These are phyloP conservation scores for Akanthomyces muscarius DNA, from an alignment of 2,329 filamentous ascomycete species.

Conservation along the genomic window DNA sequence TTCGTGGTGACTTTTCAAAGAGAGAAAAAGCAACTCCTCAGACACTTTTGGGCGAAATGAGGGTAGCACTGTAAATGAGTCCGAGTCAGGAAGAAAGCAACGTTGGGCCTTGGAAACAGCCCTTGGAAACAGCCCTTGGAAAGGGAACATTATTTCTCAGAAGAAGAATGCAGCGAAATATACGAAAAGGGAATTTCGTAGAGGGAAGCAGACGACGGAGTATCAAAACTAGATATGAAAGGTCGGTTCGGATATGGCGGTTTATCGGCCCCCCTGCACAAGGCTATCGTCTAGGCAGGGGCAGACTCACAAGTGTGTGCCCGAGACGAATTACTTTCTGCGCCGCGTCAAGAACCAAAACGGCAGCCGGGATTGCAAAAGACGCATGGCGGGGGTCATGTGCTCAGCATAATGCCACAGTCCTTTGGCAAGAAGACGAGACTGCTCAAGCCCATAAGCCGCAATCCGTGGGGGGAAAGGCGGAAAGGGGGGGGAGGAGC, in stretches of 20 bases:
- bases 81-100: neutral
- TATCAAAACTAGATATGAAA: too few relatives aligned
- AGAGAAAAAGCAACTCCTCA: neutral
- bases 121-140: too few relatives aligned
- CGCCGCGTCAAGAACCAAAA: neutral
- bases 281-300: neutral
- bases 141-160: too few relatives aligned
- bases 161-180: too few relatives aligned
- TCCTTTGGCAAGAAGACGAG: neutral
- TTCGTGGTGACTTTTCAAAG: slow-evolving; percentile 6
- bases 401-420: neutral
- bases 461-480: too few relatives aligned
- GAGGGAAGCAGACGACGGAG: too few relatives aligned
- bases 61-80: neutral
- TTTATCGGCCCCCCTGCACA: too few relatives aligned
- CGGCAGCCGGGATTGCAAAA: neutral
- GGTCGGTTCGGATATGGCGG: too few relatives aligned
- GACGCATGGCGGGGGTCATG: neutral
- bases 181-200: too few relatives aligned
- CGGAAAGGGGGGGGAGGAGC: too few relatives aligned
- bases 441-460: neutral
- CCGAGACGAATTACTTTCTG: too few relatives aligned
- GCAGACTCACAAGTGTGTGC: too few relatives aligned
- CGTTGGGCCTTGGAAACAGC: neutral
- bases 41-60: neutral